A percentile compares a stretch with the other conserved stretches of the same genome.
Conservation (phyloP, 352 stramenopile species). For the Phytophthora hybrid region DNA sequence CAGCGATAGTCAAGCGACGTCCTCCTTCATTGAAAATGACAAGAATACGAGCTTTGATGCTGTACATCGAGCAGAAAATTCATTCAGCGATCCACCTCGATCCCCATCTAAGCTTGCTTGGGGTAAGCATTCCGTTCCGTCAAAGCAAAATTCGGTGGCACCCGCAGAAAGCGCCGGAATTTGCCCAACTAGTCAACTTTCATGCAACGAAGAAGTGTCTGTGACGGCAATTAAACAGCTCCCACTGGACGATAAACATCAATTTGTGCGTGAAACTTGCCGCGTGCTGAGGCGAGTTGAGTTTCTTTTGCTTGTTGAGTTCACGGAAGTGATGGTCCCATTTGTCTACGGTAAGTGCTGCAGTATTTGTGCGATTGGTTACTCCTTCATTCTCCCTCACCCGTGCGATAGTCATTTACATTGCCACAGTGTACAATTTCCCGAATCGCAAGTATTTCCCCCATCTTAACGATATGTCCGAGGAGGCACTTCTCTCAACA, state of each 20-base stretch:
- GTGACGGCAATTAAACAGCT: not conserved
- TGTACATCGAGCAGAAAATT: not conserved
- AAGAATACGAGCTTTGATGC: not conserved
- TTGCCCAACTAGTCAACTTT: not conserved
- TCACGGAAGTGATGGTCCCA: not conserved
- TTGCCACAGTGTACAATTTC: not conserved
- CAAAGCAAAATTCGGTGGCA: not conserved
- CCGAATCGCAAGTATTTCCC: conserved; percentile 1
- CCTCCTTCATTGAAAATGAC: not conserved
- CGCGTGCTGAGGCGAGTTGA: not conserved
- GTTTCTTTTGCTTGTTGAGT: not conserved
- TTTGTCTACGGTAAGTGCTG: not conserved
- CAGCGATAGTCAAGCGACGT: not conserved
- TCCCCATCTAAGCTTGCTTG: not conserved
- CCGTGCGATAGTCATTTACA: not conserved
- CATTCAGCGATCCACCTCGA: not conserved
- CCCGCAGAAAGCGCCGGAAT: not conserved
- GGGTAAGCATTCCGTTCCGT: not conserved
- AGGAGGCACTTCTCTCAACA: not conserved
- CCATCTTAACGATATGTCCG: not conserved
- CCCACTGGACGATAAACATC: not conserved
- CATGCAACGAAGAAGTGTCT: not conserved
- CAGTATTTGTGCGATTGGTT: not conserved
- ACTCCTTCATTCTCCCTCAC: not conserved
- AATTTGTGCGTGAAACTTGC: not conserved